Base-by-base conservation (phyloP, 176 grass and related monocot species). In the sorghum (Sorghum bicolor) region DNA sequence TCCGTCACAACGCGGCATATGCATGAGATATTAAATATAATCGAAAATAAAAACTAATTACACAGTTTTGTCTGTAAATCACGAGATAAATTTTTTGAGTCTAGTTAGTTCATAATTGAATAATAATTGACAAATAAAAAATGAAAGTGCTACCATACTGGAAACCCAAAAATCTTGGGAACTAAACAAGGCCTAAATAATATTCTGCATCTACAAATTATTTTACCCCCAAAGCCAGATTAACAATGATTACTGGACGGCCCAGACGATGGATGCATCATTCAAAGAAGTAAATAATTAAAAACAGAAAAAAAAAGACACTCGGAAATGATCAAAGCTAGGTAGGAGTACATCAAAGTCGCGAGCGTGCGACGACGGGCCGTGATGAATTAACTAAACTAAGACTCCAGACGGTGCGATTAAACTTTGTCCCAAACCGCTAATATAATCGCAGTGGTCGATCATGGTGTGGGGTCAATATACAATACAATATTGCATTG, bases 361-460 rank as follows among this genome's bases (percentile, higher is more conserved):
- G 22, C 6, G 26, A 36, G 75, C 39, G 76, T 47, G 53, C 38
- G 30, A 48, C n/a, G 26, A 66, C 30, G 66, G 17, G 22, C 22
- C 44, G 19, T 20, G 30, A 19, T 84, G 45, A 31, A 69, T 84
- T 44, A 85, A 70, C n/a, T 78, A 85, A 77, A 70, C 47, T 70
- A 78, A 43, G 64, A 85, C 74, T 33, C 11, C 3, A 11, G 74
- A 69, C 1, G 47, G 36, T 28, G 58, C 62, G 29, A 76, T 76
- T 41, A 67, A 76, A 26, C 71, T 75, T 75, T 53, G 34, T 33
- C 55, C 24, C 57, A 10, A 1, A 66, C 7, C 16, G 61, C 77
- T 79, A 79, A 79, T 67, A 61, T 79, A 79, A 79, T 67, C 40
- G 24, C 71, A 34, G 19, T 14, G 57, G 20, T 75, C 28, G 8